phyloP scores from a whole-genome alignment of 179 eudicot species.

The Beta corolliflora region DNA sequence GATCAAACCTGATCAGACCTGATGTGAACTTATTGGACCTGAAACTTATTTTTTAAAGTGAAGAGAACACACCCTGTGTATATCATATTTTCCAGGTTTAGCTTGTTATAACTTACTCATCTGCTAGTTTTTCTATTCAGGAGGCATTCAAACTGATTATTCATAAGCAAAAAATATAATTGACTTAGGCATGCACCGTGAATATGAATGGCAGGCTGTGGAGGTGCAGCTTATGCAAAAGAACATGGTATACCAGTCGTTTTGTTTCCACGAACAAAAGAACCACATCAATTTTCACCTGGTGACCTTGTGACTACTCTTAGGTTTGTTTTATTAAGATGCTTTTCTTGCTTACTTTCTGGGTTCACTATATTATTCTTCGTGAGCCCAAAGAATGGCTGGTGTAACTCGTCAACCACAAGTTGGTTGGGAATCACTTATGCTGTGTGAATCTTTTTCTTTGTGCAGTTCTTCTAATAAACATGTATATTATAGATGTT shows the following conservation, averaged over 20 bases:
- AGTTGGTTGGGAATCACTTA: neutral
- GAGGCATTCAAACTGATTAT: neutral
- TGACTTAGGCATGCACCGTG: neutral
- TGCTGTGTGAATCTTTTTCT: neutral
- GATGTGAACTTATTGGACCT: no score
- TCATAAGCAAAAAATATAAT: neutral
- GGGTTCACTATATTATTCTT: neutral
- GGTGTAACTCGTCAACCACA: neutral
- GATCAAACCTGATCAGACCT: no score
- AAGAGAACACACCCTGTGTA: neutral
- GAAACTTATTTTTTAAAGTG: no score
- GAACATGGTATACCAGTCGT: constrained; percentile 71
- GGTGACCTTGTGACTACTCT: constrained; percentile 62
- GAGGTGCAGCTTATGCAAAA: constrained; percentile 50
- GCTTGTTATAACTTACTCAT: neutral
- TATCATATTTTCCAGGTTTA: neutral
- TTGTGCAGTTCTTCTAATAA: neutral
- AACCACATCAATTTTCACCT: constrained; percentile 46
- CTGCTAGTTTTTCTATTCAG: neutral
- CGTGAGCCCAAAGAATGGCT: neutral
- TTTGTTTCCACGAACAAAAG: constrained; percentile 62
- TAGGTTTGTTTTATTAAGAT: constrained; percentile 44
- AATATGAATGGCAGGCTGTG: constrained; percentile 16
- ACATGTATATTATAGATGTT: neutral
- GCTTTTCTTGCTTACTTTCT: neutral